phyloP scores from a whole-genome alignment of 129 eudicot genomes.

The Smallanthus sonchifolius region DNA sequence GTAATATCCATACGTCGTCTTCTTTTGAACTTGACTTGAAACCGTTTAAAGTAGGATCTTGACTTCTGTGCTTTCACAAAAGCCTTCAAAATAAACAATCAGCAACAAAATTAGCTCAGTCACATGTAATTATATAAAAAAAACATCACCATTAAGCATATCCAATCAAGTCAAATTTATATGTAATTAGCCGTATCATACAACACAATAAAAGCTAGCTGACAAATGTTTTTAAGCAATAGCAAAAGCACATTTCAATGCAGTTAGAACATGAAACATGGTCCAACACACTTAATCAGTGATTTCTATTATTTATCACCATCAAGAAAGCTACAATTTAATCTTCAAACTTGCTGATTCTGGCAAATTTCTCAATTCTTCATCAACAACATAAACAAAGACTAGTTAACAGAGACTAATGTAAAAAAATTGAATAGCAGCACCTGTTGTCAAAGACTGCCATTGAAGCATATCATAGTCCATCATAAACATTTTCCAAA shows the following conservation, averaged over 20 bases:
- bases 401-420: background rate
- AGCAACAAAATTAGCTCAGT: background rate
- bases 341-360: background rate
- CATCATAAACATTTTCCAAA: background rate
- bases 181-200: background rate
- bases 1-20: conserved; percentile 41
- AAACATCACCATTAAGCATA: background rate
- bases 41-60: conserved; percentile 53
- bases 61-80: conserved; percentile 52
- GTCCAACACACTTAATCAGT: background rate
- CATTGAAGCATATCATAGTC: background rate
- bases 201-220: background rate
- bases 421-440: no score
- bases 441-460: no score
- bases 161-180: background rate
- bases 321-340: background rate
- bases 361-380: background rate
- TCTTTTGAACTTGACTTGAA: conserved; percentile 63
- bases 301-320: background rate
- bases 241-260: background rate
- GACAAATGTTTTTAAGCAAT: background rate
- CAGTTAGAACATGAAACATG: background rate
- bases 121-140: background rate
- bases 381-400: background rate
- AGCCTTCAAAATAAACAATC: conserved; percentile 22